These are phyloP conservation scores for Neoscytalidium dimidiatum DNA, from an alignment of 2,329 filamentous ascomycete species.

Conservation along the genomic window DNA sequence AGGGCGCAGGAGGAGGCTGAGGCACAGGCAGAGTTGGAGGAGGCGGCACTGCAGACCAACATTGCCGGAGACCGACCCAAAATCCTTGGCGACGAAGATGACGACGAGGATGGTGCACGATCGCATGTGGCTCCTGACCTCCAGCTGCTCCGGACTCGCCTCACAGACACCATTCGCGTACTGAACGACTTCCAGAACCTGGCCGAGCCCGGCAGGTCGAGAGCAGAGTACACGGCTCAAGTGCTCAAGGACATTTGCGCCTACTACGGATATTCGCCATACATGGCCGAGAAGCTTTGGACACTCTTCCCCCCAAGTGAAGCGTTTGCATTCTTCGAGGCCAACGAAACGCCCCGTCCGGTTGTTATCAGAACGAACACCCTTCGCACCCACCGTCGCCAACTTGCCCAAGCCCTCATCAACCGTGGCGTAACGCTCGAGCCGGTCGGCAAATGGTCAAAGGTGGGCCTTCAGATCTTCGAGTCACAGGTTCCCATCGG, in stretches of 20 bases:
- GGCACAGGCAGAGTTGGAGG: conserved; percentile 81
- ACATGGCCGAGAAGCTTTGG: conserved; percentile 94
- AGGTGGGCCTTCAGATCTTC: conserved; percentile 95
- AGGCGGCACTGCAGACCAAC: conserved; percentile 88
- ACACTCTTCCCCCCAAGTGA: conserved; percentile 89
- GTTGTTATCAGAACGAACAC: conserved; percentile 98
- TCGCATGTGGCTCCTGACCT: conserved; percentile 78
- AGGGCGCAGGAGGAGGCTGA: conserved; percentile 77
- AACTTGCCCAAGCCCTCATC: conserved; percentile 90
- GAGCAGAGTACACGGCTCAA: conserved; percentile 84
- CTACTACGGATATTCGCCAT: conserved; percentile 96
- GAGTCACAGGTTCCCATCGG: conserved; percentile 84
- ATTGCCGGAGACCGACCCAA: conserved; percentile 76
- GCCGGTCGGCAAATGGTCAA: conserved; percentile 97
- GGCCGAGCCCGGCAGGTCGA: conserved; percentile 75
- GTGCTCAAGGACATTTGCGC: conserved; percentile 89
- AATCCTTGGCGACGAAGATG: conserved; percentile 61
- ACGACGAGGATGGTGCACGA: conserved; percentile 62
- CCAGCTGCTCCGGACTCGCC: conserved; percentile 81
- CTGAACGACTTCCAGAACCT: conserved; percentile 85
- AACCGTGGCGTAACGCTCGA: conserved; percentile 95
- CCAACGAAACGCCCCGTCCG: conserved; percentile 91
- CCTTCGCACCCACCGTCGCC: conserved; percentile 72
- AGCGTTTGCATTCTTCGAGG: conserved; percentile 97
- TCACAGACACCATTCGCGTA: conserved; percentile 91